Percentiles rank a stretch among this genome's conserved stretches.
phyloP scores from a whole-genome alignment of 192 early-diverging fungal genomes.

The Geranomyces michiganensis region DNA sequence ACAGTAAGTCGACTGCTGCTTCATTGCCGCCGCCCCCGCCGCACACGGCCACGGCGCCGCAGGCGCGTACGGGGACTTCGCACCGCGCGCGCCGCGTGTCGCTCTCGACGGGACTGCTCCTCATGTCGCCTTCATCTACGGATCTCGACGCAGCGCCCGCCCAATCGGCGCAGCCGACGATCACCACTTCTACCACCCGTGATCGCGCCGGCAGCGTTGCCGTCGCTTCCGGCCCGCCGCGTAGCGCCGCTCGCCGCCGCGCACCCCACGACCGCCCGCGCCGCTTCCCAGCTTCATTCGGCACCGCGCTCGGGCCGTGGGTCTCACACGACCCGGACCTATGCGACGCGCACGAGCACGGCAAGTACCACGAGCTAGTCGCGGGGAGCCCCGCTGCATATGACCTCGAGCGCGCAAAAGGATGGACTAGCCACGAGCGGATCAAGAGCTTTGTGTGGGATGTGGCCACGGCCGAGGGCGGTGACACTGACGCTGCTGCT shows the following conservation, averaged over 20 bases:
- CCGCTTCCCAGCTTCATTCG: background rate
- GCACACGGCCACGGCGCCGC: background rate
- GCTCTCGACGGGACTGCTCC: background rate
- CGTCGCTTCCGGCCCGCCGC: too few species aligned
- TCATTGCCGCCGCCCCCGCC: background rate
- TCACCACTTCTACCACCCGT: too few species aligned
- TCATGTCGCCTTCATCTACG: too few species aligned
- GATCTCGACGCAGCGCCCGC: background rate
- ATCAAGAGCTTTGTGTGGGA: conserved; percentile 10
- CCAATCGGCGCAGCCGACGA: background rate
- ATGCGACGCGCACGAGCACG: conserved; percentile 27
- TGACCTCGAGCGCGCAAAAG: conserved; percentile 9
- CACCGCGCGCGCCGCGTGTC: conserved; percentile 31
- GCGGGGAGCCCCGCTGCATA: conserved; percentile 22
- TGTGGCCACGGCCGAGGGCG: conserved; percentile 21
- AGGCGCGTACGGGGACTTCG: background rate
- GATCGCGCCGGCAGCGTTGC: too few species aligned
- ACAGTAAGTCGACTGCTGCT: too few species aligned
- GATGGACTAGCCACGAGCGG: conserved; percentile 26
- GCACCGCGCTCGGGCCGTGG: conserved; percentile 34
- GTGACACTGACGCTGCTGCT: background rate
- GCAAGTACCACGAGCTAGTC: conserved; percentile 9
- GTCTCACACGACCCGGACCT: conserved; percentile 27
- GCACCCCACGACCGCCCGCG: conserved; percentile 1
- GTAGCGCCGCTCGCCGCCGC: too few species aligned